A percentile compares a stretch with the other conserved stretches of the same genome.
Conservation (phyloP, 108 stramenopile genomes). For the Pseudonitzschia multiseries region DNA sequence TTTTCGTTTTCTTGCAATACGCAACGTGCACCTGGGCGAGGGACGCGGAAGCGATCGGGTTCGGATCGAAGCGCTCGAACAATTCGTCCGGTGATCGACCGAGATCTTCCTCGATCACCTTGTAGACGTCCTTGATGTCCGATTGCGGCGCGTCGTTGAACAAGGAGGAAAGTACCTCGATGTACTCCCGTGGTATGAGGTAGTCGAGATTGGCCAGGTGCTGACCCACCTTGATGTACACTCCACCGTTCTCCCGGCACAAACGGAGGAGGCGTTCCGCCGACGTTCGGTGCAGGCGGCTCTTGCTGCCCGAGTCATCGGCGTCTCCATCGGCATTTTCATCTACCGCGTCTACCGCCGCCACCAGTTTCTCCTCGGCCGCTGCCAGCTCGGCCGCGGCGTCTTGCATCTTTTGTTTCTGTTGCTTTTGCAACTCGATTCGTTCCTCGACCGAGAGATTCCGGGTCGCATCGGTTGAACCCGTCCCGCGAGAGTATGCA, state of each 20-base stretch:
- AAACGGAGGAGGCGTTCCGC: constrained; percentile 76
- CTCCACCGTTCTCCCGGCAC: constrained; percentile 85
- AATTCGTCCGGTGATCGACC: constrained; percentile 70
- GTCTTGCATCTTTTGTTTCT: constrained; percentile 58
- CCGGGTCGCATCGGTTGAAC: neutral
- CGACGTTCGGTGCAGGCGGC: constrained; percentile 49
- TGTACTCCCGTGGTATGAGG: constrained; percentile 86
- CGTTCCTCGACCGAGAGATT: constrained; percentile 6
- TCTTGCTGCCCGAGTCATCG: constrained; percentile 3
- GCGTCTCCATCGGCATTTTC: too few relatives aligned
- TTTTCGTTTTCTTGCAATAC: constrained; percentile 60
- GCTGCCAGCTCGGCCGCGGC: constrained; percentile 55
- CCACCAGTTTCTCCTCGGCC: constrained; percentile 42
- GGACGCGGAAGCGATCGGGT: constrained; percentile 90
- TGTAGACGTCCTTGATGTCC: constrained; percentile 38
- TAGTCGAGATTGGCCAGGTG: constrained; percentile 92
- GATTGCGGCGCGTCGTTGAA: constrained; percentile 82
- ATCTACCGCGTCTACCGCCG: constrained; percentile 14
- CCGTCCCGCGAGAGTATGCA: constrained; percentile 40
- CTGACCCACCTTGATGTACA: constrained; percentile 89
- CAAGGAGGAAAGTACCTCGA: constrained; percentile 64
- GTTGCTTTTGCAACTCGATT: constrained; percentile 32
- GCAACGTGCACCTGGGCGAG: constrained; percentile 92
- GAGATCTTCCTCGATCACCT: constrained; percentile 81
- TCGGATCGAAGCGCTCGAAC: constrained; percentile 74